phyloP scores from a whole-genome alignment of 202 grass and related monocot genomes.

The Sporobolus alterniflorus region DNA sequence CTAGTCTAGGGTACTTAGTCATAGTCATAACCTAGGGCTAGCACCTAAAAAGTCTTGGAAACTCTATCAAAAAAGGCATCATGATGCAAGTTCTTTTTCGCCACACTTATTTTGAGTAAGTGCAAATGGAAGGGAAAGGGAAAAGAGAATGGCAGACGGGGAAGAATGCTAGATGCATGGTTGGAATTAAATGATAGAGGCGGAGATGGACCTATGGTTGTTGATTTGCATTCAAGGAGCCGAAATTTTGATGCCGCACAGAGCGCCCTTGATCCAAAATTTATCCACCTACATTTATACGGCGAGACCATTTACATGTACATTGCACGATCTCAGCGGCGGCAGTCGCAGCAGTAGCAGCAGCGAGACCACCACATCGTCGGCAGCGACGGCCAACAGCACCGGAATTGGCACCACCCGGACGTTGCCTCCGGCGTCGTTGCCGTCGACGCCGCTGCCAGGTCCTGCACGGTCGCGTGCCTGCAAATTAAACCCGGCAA shows the following conservation, averaged over 20 bases:
- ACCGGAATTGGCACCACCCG: constrained; percentile 29
- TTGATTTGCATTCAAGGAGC: not conserved
- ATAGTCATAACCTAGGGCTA: too few species aligned
- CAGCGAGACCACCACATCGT: constrained; percentile 38
- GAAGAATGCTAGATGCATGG: too few species aligned
- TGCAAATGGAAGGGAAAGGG: too few species aligned
- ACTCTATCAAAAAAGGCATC: too few species aligned
- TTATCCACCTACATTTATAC: not conserved
- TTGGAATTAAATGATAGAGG: too few species aligned
- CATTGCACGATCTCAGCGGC: not conserved
- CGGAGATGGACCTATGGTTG: not conserved
- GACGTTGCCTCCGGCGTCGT: not conserved
- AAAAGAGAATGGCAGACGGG: too few species aligned
- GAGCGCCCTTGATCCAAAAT: not conserved
- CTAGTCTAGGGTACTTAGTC: too few species aligned
- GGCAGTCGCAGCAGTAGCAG: constrained; percentile 22
- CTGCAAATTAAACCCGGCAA: not conserved
- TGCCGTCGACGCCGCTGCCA: not conserved
- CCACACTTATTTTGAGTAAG: too few species aligned
- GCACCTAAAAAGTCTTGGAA: too few species aligned
- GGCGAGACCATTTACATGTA: not conserved
- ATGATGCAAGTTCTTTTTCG: too few species aligned
- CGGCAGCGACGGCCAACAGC: constrained; percentile 12
- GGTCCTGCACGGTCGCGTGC: not conserved
- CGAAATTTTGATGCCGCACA: not conserved